phyloP scores from a whole-genome alignment of 176 grass and related monocot species.

The Otatea glauca region DNA sequence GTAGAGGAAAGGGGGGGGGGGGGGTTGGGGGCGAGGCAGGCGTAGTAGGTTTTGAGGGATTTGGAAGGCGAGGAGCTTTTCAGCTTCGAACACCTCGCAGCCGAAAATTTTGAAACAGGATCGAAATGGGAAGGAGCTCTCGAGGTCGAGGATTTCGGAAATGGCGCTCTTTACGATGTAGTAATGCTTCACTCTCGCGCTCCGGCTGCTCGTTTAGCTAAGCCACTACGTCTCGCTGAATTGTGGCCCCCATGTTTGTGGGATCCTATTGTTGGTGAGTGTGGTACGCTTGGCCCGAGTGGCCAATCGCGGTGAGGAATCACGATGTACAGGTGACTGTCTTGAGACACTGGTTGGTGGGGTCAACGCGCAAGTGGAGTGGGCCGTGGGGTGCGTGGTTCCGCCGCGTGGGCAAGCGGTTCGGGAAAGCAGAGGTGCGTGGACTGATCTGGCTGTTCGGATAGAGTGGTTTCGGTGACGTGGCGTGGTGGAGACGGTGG shows the following conservation, averaged over 20 bases:
- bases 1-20: no score
- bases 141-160: constrained; percentile 24
- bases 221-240: not conserved
- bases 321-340: not conserved
- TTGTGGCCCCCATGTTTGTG: not conserved
- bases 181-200: not conserved
- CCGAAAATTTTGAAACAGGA: constrained; percentile 34
- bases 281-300: not conserved
- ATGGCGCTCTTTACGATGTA: constrained; percentile 15
- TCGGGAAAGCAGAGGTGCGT: not conserved
- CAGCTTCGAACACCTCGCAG: not conserved
- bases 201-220: accelerated
- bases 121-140: constrained; percentile 12
- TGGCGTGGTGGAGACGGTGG: not conserved
- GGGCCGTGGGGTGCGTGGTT: not conserved
- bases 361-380: not conserved
- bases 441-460: not conserved
- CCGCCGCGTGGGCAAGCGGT: not conserved
- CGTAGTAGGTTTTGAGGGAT: constrained; percentile 40
- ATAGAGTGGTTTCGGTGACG: not conserved
- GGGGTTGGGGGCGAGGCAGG: not conserved
- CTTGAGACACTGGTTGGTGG: not conserved
- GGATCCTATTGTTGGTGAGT: not conserved
- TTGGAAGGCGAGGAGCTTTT: not conserved
- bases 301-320: not conserved